Conservation (phyloP, 768 basidiomycete species). For the Cyclocybe cylindracea region DNA sequence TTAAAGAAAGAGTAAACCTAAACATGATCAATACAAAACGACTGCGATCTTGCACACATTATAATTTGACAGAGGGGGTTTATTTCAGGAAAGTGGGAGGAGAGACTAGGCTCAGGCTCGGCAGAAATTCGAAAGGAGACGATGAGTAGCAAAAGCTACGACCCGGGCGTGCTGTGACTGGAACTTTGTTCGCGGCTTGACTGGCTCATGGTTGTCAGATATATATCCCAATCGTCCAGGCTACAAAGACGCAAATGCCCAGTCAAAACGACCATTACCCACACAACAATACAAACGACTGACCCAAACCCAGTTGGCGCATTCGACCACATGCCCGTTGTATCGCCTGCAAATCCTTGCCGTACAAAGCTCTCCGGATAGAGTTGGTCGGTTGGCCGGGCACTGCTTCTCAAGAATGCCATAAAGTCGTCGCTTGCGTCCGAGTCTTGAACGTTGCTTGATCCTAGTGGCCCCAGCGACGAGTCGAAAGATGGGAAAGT, state of each 20-base stretch:
- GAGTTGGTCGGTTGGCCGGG: not conserved
- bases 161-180: too few relatives aligned
- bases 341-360: constrained; percentile 43
- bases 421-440: not conserved
- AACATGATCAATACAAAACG: too few relatives aligned
- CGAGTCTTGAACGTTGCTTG: too few relatives aligned
- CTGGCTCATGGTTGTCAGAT: constrained; percentile 42
- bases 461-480: too few relatives aligned
- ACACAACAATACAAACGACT: constrained; percentile 23
- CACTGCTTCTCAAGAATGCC: not conserved
- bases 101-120: too few relatives aligned
- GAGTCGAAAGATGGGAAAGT: too few relatives aligned
- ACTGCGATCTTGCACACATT: too few relatives aligned
- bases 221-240: constrained; percentile 46
- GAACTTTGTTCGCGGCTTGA: constrained; percentile 17
- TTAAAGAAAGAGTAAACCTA: too few relatives aligned
- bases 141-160: too few relatives aligned
- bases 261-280: not conserved
- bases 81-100: too few relatives aligned
- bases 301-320: constrained; percentile 70
- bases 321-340: constrained; percentile 68
- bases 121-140: too few relatives aligned
- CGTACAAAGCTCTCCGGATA: constrained; percentile 11
- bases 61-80: too few relatives aligned
- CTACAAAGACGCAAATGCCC: constrained; percentile 23